Evolutionary conservation across 208 protist species (phyloP).

Genomic region (Phytomonas sp.): DNA sequence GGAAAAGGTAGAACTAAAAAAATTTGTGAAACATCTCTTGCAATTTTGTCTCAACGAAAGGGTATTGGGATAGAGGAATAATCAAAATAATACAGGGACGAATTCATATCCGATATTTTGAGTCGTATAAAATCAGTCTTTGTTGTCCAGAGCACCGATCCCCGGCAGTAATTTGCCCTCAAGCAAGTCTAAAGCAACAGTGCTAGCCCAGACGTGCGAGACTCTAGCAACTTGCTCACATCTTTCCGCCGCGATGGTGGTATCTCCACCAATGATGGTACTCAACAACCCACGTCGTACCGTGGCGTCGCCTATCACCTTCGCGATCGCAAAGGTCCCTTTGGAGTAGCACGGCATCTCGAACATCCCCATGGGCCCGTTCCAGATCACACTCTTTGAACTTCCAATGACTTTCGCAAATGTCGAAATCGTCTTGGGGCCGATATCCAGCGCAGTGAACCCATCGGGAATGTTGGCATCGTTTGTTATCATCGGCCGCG

Average conservation of each 20-base stretch:
- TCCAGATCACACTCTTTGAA: conserved; percentile 95
- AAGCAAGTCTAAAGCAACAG: conserved; percentile 93
- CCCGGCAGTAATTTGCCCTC: conserved; percentile 94
- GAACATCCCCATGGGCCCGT: conserved; percentile 97
- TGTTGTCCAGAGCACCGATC: conserved; percentile 77
- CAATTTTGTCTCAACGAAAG: too few species aligned
- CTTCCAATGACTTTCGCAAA: conserved; percentile 75
- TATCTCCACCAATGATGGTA: conserved; percentile 96
- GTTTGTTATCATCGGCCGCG: conserved; percentile 57
- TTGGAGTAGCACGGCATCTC: conserved; percentile 95
- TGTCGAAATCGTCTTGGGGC: conserved; percentile 82
- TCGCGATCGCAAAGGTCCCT: conserved; percentile 85
- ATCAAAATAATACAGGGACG: too few species aligned
- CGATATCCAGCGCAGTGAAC: conserved; percentile 95
- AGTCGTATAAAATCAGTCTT: conserved; percentile 23
- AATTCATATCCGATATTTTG: too few species aligned
- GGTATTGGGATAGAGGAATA: too few species aligned
- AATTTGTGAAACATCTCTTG: too few species aligned
- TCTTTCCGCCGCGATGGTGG: conserved; percentile 84
- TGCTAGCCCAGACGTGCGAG: too few species aligned
- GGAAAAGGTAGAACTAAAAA: too few species aligned
- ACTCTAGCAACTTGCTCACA: too few species aligned
- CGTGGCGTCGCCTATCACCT: conserved; percentile 63
- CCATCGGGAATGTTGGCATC: conserved; percentile 64
- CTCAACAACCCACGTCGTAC: conserved; percentile 54